Evolutionary conservation across 2,329 filamentous ascomycete species (phyloP).

Genomic region (Fusarium mundagurra): DNA sequence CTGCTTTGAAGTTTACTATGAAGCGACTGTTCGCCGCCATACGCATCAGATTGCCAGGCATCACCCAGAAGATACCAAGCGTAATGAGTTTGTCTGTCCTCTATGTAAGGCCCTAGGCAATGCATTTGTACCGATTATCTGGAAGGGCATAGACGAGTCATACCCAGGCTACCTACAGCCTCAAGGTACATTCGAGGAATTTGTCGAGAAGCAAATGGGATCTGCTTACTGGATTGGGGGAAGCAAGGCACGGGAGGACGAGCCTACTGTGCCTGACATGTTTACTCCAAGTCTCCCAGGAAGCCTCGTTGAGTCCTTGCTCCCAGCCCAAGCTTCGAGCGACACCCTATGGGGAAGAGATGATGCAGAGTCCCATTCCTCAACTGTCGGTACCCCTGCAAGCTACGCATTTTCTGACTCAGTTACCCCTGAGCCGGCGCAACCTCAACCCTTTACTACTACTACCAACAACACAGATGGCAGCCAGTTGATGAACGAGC

Average conservation of each 20-base stretch:
- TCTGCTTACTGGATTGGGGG: slow-evolving; percentile 55
- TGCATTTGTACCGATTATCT: slow-evolving; percentile 91
- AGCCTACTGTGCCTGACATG: slow-evolving; percentile 44
- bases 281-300: slow-evolving; percentile 51
- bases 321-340: slow-evolving; percentile 50
- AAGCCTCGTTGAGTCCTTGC: slow-evolving; percentile 50
- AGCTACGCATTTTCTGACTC: slow-evolving; percentile 55
- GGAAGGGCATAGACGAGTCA: slow-evolving; percentile 89
- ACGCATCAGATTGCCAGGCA: slow-evolving; percentile 92
- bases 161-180: slow-evolving; percentile 78
- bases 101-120: slow-evolving; percentile 97
- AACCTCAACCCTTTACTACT: slow-evolving; percentile 19
- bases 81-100: slow-evolving; percentile 94
- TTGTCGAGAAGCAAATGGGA: slow-evolving; percentile 69
- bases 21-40: slow-evolving; percentile 85
- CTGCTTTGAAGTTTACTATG: slow-evolving; percentile 92
- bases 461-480: slow-evolving; percentile 15
- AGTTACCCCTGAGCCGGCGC: slow-evolving; percentile 39
- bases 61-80: slow-evolving; percentile 82
- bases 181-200: slow-evolving; percentile 70
- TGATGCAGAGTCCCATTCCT: slow-evolving; percentile 48
- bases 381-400: slow-evolving; percentile 51
- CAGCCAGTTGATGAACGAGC: slow-evolving; percentile 57
- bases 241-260: slow-evolving; percentile 50
- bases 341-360: slow-evolving; percentile 55